Percentiles rank a stretch among this genome's conserved stretches.
Conservation (phyloP, 352 stramenopile genomes). For the Elongisporangium anandrum region DNA sequence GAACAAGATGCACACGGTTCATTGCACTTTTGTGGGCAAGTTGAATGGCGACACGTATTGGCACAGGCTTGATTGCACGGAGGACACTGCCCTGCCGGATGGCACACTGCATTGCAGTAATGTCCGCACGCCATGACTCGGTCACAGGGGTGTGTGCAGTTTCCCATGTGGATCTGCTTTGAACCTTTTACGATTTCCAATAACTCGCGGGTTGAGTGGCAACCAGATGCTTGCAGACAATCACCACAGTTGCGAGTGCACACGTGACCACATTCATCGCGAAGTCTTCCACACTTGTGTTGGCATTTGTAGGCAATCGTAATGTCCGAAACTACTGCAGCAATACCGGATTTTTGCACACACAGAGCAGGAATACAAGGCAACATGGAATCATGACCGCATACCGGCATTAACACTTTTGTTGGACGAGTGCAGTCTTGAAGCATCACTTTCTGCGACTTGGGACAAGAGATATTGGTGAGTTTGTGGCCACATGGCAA, state of each 20-base stretch:
- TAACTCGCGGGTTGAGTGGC: constrained; percentile 10
- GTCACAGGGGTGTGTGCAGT: constrained; percentile 59
- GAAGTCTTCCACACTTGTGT: constrained; percentile 12
- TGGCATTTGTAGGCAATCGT: constrained; percentile 16
- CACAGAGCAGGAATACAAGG: constrained; percentile 10
- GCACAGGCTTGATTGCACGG: constrained; percentile 51
- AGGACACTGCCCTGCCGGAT: constrained; percentile 38
- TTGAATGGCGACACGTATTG: constrained; percentile 59
- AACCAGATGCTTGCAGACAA: constrained; percentile 23
- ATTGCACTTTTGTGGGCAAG: constrained; percentile 40
- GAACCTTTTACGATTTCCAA: constrained; percentile 13
- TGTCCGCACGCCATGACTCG: constrained; percentile 64
- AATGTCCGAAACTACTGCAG: constrained; percentile 19
- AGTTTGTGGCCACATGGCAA: constrained; percentile 56
- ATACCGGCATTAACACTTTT: constrained; percentile 24
- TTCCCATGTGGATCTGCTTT: constrained; percentile 24
- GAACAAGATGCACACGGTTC: constrained; percentile 63
- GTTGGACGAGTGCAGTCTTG: constrained; percentile 18
- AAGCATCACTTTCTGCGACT: constrained; percentile 13
- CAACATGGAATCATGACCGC: constrained; percentile 15
- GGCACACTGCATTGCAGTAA: constrained; percentile 47
- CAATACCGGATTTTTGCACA: constrained; percentile 14
- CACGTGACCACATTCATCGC: constrained; percentile 29
- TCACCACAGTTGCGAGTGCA: constrained; percentile 29
- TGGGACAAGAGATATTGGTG: constrained; percentile 19